phyloP scores from a whole-genome alignment of 2,329 filamentous ascomycete species.

The Chaetomiaceae sp. region DNA sequence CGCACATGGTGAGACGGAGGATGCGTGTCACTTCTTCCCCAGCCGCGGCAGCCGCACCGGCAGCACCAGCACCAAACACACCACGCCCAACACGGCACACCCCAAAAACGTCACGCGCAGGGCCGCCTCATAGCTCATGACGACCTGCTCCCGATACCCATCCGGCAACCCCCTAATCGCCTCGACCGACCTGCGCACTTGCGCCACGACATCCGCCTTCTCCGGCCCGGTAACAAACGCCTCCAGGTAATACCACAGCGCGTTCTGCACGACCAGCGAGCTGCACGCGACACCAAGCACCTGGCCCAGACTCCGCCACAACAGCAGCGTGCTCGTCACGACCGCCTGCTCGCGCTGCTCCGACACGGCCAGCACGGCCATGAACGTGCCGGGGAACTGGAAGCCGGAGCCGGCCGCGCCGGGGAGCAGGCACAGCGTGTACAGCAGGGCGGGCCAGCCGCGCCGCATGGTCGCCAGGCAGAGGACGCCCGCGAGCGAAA shows the following conservation, averaged over 20 bases:
- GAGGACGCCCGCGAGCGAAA: conserved; percentile 47
- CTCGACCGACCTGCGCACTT: conserved; percentile 51
- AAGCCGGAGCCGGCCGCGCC: conserved; percentile 57
- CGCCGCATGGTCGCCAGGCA: conserved; percentile 46
- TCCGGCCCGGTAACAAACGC: conserved; percentile 53
- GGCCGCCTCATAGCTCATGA: conserved; percentile 49
- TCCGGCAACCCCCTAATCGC: conserved; percentile 43
- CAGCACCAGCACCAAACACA: conserved; percentile 44
- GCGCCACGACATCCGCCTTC: conserved; percentile 50
- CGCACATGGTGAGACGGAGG: too few species aligned
- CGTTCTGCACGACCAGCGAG: conserved; percentile 69
- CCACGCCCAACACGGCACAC: conserved; percentile 42
- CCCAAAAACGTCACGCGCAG: conserved; percentile 44
- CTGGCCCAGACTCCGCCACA: conserved; percentile 65
- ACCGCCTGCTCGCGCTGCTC: conserved; percentile 60
- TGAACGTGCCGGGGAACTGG: conserved; percentile 59
- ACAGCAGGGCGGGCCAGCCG: conserved; percentile 47
- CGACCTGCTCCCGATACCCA: conserved; percentile 49
- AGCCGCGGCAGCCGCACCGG: conserved; percentile 52
- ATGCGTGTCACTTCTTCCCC: conserved; percentile 42
- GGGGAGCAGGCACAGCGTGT: conserved; percentile 54
- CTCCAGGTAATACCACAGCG: conserved; percentile 56
- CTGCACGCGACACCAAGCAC: conserved; percentile 70
- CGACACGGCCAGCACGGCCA: conserved; percentile 57
- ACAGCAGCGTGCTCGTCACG: conserved; percentile 62